Base-by-base conservation (phyloP, 257 asterid genomes). In the Penstemon eatonii region DNA sequence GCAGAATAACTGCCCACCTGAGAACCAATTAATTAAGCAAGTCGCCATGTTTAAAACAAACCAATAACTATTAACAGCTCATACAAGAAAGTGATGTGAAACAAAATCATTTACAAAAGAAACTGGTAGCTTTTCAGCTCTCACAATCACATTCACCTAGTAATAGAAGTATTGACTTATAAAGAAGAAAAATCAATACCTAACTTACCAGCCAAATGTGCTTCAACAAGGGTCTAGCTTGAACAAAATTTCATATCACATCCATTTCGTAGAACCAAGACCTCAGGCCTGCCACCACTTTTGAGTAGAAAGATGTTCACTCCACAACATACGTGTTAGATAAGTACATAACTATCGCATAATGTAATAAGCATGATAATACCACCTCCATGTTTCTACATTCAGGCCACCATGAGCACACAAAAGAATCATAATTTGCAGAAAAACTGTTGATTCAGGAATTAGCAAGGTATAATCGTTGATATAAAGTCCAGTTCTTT, bases 181-280 rank as follows among this genome's bases (percentile, higher is more conserved):
- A 8, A 25, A 15, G 45, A 44, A 25, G 43, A 67, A 43, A 8
- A 5, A 12, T 12, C 13, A 65, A 6, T 54, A 44, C 65, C 65
- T 68, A 57, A 39, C 13, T 58, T 58, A 5, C 11, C 36, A 56
- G 56, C 65, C 15, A 42, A 67, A 50, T 67, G 67, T 5, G 41
- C 41, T 46, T 37, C 50, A 47, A 57, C 66, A 33, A 54, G 72
- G 11, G 72, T 49, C 40, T 65, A 33, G 11, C 55, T 42, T 10
- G 39, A 56, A 47, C 59, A 33, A 12, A 56, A 58, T 25, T 25
- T 42, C 51, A 68, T 5, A 10, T 15, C n/a, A 54, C 11, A 66
- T 53, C 12, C 40, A 18, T 40, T 15, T 19, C 3, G 62, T 38
- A 38, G 47, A 13, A 50, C 58, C 19, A 12, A 36, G 12, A 12